Evolutionary conservation across 129 eudicot genomes (phyloP).

Genomic region (Lactuca saligna): DNA sequence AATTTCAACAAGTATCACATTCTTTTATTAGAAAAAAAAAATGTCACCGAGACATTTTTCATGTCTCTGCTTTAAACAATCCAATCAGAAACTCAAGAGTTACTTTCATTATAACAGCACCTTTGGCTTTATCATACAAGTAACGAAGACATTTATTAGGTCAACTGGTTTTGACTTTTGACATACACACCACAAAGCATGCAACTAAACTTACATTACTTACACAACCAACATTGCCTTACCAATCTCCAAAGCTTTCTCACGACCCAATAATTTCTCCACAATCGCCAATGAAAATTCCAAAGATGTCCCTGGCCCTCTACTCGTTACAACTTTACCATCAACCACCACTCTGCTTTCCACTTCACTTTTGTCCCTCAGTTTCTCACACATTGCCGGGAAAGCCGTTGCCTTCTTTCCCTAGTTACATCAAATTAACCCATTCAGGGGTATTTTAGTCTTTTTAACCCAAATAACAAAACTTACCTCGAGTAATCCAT

Average conservation of each 20-base stretch:
- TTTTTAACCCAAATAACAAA: too few relatives aligned
- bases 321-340: constrained; percentile 86
- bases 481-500: constrained; percentile 77
- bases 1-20: too few relatives aligned
- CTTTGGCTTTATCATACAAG: too few relatives aligned
- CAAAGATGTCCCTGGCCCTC: constrained; percentile 89
- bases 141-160: too few relatives aligned
- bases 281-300: constrained; percentile 89
- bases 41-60: too few relatives aligned
- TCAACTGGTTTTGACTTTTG: too few relatives aligned
- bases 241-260: constrained; percentile 75
- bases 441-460: not conserved
- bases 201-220: not conserved
- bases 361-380: constrained; percentile 62
- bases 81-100: too few relatives aligned
- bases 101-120: too few relatives aligned
- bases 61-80: too few relatives aligned
- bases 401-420: constrained; percentile 97
- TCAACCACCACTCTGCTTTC: constrained; percentile 86
- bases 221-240: constrained; percentile 59
- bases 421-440: constrained; percentile 34
- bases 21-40: too few relatives aligned
- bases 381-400: constrained; percentile 85
- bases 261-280: constrained; percentile 70
- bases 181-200: not conserved